Percentiles rank a stretch among this genome's conserved stretches.
Evolutionary conservation across 2,329 filamentous ascomycete species (phyloP).

Genomic region (Dactylonectria estremocensis): DNA sequence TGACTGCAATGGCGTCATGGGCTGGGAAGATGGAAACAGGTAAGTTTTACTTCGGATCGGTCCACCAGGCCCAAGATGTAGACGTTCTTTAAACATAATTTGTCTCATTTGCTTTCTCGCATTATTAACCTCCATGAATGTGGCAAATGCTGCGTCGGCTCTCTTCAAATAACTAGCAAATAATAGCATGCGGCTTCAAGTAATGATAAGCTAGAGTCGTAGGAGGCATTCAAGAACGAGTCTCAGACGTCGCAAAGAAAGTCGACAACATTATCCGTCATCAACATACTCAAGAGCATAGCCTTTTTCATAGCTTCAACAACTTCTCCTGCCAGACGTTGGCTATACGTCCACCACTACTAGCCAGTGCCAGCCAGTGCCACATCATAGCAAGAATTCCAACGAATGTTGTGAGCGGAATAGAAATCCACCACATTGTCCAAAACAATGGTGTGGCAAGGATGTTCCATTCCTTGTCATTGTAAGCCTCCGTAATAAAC

Average conservation of each 20-base stretch:
- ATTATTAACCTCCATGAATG: too few relatives aligned
- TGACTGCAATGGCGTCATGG: not conserved
- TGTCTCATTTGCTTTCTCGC: too few relatives aligned
- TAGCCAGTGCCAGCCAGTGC: too few relatives aligned
- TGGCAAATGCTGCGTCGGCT: too few relatives aligned
- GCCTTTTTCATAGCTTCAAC: constrained; percentile 39
- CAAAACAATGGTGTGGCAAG: constrained; percentile 48
- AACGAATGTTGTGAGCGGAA: constrained; percentile 48
- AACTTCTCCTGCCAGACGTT: constrained; percentile 42
- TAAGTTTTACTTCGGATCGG: too few relatives aligned
- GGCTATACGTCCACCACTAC: constrained; percentile 48
- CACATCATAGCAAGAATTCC: constrained; percentile 45
- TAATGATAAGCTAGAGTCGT: not conserved
- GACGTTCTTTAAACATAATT: too few relatives aligned
- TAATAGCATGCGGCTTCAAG: not conserved
- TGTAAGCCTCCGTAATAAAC: constrained; percentile 39
- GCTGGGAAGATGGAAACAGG: not conserved
- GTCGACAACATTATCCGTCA: not conserved
- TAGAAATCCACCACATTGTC: constrained; percentile 50
- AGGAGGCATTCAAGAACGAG: not conserved
- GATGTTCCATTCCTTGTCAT: constrained; percentile 42
- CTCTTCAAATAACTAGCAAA: too few relatives aligned
- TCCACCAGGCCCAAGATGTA: too few relatives aligned
- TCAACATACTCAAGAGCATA: not conserved
- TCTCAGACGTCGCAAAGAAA: not conserved